Conservation (phyloP, 2,329 filamentous ascomycete genomes). For the Calonectria leucothoes region DNA sequence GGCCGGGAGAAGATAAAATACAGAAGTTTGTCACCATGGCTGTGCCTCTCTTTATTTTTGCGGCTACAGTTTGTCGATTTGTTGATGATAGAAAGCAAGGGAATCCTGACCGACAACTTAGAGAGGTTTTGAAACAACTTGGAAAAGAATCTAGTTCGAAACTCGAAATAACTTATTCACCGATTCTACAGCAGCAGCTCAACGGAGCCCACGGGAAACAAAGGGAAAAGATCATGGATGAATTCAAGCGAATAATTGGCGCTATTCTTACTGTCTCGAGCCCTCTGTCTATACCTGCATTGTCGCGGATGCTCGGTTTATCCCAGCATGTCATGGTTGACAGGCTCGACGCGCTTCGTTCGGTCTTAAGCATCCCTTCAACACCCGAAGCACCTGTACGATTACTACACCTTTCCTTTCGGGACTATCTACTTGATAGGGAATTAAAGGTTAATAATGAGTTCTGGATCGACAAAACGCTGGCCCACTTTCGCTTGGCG, state of each 20-base stretch:
- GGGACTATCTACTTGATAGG: neutral
- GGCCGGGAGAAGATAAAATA: neutral
- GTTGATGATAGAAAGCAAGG: neutral
- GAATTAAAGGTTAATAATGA: neutral
- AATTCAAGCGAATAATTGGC: conserved; percentile 7
- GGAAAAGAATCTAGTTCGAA: neutral
- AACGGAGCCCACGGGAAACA: neutral
- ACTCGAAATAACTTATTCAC: neutral
- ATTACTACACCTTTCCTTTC: neutral
- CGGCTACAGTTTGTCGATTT: neutral
- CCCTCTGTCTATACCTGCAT: conserved; percentile 11
- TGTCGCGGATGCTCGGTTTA: neutral
- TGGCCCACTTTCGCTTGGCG: neutral
- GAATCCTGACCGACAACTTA: neutral
- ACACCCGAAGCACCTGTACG: neutral
- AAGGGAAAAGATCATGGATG: neutral
- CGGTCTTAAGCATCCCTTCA: neutral
- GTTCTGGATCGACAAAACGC: conserved; percentile 4
- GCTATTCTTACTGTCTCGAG: conserved; percentile 1
- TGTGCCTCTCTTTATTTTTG: neutral
- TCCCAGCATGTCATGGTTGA: neutral
- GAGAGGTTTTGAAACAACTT: neutral
- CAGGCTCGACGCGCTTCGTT: neutral
- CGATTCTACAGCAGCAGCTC: neutral
- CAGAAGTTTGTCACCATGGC: neutral